Evolutionary conservation across 805 yeast species (phyloP).

Genomic region (Pichia ethanolica): DNA sequence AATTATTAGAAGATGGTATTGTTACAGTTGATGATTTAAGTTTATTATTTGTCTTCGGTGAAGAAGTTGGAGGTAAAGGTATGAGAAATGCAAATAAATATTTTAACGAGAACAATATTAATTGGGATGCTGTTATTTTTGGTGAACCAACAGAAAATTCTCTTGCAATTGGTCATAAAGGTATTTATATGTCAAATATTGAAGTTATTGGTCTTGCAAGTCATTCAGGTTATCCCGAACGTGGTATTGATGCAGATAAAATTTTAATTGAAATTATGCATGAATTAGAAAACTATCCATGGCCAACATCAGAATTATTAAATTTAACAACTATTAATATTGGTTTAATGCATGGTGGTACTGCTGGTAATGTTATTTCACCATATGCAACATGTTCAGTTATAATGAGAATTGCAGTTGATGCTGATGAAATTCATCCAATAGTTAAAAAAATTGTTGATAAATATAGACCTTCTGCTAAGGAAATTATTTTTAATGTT

Average conservation of each 20-base stretch:
- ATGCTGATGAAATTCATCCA: slow-evolving; percentile 31
- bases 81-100: slow-evolving; percentile 40
- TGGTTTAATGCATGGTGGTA: slow-evolving; percentile 53
- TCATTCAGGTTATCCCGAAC: slow-evolving; percentile 66
- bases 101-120: slow-evolving; percentile 27
- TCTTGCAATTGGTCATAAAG: slow-evolving; percentile 66
- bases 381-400: slow-evolving; percentile 45
- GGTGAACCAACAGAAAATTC: slow-evolving; percentile 73
- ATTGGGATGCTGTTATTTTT: slow-evolving; percentile 57
- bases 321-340: slow-evolving; percentile 59
- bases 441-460: slow-evolving; percentile 29
- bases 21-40: slow-evolving; percentile 49
- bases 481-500: slow-evolving; percentile 11
- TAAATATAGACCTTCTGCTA: slow-evolving; percentile 16
- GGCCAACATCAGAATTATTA: slow-evolving; percentile 45
- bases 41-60: slow-evolving; percentile 61
- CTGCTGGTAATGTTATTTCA: slow-evolving; percentile 61
- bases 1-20: slow-evolving; percentile 32
- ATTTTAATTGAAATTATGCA: slow-evolving; percentile 45
- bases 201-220: slow-evolving; percentile 48
- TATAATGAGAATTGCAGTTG: slow-evolving; percentile 48
- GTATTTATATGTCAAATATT: slow-evolving; percentile 37
- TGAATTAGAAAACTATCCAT: slow-evolving; percentile 34
- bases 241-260: slow-evolving; percentile 57
- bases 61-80: slow-evolving; percentile 61